Percentiles rank a stretch among this genome's conserved stretches.
phyloP scores from a whole-genome alignment of 2,329 filamentous ascomycete species.

The Fusarium cicatricum region DNA sequence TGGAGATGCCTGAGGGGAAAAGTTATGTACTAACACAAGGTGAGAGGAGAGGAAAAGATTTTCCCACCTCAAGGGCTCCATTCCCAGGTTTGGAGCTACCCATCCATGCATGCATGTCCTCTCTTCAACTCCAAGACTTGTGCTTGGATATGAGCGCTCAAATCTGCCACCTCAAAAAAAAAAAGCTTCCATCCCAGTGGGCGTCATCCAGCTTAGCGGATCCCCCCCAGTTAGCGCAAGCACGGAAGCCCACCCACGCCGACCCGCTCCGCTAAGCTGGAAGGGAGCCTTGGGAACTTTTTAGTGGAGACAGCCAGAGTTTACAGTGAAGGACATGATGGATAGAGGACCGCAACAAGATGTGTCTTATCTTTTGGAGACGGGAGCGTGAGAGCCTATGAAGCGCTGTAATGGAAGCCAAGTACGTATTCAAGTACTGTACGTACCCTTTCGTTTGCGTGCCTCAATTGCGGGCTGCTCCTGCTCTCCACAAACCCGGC shows the following conservation, averaged over 20 bases:
- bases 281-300: slow-evolving; percentile 32
- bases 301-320: slow-evolving; percentile 25
- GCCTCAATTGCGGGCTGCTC: too few species aligned
- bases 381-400: neutral
- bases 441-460: too few species aligned
- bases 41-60: neutral
- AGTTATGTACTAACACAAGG: slow-evolving; percentile 1
- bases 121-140: neutral
- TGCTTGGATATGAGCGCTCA: slow-evolving; percentile 15
- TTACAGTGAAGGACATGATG: too few species aligned
- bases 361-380: neutral
- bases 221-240: slow-evolving; percentile 21
- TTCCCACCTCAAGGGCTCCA: slow-evolving; percentile 13
- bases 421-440: too few species aligned
- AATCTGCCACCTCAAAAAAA: slow-evolving; percentile 20
- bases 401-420: neutral
- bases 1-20: slow-evolving; percentile 14
- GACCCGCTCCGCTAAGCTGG: slow-evolving; percentile 32
- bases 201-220: slow-evolving; percentile 34
- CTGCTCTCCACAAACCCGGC: slow-evolving; percentile 17
- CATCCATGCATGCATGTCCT: slow-evolving; percentile 5
- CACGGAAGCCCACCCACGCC: slow-evolving; percentile 31
- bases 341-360: too few species aligned
- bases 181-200: slow-evolving; percentile 22
- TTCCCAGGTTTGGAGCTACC: slow-evolving; percentile 10